Conservation (phyloP, 192 early-diverging fungal genomes). For the Funneliformis geosporum region DNA sequence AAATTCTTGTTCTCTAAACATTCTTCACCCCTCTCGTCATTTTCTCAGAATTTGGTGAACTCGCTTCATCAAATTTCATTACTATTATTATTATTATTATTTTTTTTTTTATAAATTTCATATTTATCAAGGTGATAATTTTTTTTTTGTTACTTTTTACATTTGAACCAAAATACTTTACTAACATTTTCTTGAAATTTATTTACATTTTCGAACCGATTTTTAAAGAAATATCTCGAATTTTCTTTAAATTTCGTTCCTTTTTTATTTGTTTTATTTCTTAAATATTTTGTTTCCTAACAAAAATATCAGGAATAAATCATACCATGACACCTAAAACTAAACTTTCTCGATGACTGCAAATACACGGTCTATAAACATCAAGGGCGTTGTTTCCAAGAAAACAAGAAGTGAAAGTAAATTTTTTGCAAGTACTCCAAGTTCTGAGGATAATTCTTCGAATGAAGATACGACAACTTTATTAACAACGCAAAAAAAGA, state of each 20-base stretch:
- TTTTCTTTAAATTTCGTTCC: neutral
- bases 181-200: neutral
- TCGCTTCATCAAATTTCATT: no score
- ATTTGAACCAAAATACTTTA: neutral
- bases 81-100: no score
- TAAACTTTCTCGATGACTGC: neutral
- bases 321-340: neutral
- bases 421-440: slow-evolving; percentile 3
- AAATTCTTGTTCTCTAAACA: no score
- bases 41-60: no score
- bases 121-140: no score
- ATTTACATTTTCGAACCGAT: neutral
- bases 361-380: slow-evolving; percentile 3
- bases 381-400: neutral
- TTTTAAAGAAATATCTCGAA: neutral
- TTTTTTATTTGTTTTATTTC: neutral
- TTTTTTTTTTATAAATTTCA: no score
- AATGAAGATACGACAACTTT: neutral
- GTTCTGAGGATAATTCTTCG: slow-evolving; percentile 8
- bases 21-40: no score
- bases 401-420: neutral
- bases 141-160: no score
- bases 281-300: neutral
- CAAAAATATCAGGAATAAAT: neutral
- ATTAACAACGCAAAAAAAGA: neutral